Conservation (phyloP, 768 basidiomycete genomes). For the Amanita brunnescens region DNA sequence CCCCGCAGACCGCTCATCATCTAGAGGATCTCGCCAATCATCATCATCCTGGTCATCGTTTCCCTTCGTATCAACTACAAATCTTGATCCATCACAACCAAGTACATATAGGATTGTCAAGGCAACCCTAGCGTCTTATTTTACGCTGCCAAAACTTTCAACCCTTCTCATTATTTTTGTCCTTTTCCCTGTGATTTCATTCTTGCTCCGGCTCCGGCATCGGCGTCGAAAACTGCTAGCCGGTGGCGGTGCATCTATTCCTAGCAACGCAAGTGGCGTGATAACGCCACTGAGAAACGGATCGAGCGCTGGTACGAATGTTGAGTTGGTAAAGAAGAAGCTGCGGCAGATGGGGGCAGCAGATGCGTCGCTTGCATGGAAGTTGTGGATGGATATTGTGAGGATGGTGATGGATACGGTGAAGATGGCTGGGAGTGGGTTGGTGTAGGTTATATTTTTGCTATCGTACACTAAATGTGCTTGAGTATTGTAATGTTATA, state of each 20-base stretch:
- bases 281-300: constrained; percentile 9
- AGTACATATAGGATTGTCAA: constrained; percentile 35
- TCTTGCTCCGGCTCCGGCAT: constrained; percentile 39
- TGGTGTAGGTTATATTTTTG: constrained; percentile 51
- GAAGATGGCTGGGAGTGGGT: constrained; percentile 68
- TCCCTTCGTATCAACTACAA: constrained; percentile 16
- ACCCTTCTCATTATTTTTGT: constrained; percentile 41
- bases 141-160: constrained; percentile 38
- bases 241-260: constrained; percentile 20
- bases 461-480: no score
- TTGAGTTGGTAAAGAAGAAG: constrained; percentile 49
- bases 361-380: constrained; percentile 25
- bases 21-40: constrained; percentile 18
- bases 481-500: no score
- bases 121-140: constrained; percentile 38
- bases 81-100: constrained; percentile 18
- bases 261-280: no score
- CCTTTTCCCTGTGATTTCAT: constrained; percentile 35
- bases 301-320: constrained; percentile 24
- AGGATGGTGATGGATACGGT: constrained; percentile 57
- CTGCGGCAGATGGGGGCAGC: constrained; percentile 35
- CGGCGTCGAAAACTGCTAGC: constrained; percentile 13
- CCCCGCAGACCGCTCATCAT: constrained; percentile 10
- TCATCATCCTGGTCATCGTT: constrained; percentile 10
- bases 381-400: constrained; percentile 42